phyloP scores from a whole-genome alignment of 2,329 filamentous ascomycete species.

The Clarireedia homoeocarpa region DNA sequence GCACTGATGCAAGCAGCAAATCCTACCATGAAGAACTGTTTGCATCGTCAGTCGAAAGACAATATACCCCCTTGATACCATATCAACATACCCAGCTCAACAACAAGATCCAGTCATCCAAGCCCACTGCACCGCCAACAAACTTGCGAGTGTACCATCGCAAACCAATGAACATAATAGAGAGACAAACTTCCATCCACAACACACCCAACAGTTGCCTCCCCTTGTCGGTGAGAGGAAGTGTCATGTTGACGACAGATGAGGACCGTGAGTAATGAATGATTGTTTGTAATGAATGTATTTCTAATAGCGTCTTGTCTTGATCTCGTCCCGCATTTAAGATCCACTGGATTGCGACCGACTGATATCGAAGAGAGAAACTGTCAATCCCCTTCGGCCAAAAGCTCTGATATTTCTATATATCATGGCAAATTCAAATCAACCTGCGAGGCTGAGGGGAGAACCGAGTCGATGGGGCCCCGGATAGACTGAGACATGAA shows the following conservation, averaged over 20 bases:
- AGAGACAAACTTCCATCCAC: slow-evolving; percentile 2
- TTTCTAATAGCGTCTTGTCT: not conserved
- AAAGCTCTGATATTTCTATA: not conserved
- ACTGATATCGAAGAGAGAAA: not conserved
- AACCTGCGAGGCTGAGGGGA: not conserved
- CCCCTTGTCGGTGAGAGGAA: slow-evolving; percentile 1
- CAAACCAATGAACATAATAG: not conserved
- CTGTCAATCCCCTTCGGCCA: not conserved
- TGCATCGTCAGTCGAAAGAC: too few relatives aligned
- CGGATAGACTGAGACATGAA: not conserved
- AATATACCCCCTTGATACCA: too few relatives aligned
- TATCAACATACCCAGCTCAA: not conserved
- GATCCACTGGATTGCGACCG: not conserved
- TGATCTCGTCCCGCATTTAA: not conserved
- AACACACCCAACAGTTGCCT: not conserved
- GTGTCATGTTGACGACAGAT: not conserved
- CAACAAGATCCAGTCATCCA: slow-evolving; percentile 1
- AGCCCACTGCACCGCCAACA: not conserved
- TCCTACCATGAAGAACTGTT: not conserved
- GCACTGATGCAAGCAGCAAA: not conserved
- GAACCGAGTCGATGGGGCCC: too few relatives aligned
- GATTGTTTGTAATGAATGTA: not conserved
- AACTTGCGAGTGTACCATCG: slow-evolving; percentile 1
- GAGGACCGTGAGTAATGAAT: not conserved
- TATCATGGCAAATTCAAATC: not conserved